These are phyloP conservation scores for Conticribra guillardii DNA, from an alignment of 108 stramenopile species.

Conservation along the genomic window DNA sequence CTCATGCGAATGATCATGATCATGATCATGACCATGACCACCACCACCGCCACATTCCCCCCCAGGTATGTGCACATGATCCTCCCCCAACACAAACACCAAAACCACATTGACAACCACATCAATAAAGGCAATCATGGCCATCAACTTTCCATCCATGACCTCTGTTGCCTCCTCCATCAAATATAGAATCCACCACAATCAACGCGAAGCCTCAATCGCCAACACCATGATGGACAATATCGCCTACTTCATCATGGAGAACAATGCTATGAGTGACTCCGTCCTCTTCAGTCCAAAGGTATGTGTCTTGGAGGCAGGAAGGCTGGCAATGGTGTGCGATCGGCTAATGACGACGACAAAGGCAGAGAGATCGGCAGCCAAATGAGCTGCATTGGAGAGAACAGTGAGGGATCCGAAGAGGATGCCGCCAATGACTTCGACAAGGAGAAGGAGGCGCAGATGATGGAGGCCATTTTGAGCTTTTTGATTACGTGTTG, in stretches of 20 bases:
- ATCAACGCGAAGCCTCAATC: slow-evolving; percentile 73
- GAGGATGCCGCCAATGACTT: slow-evolving; percentile 76
- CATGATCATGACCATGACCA: no score
- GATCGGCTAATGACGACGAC: slow-evolving; percentile 81
- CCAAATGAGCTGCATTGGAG: slow-evolving; percentile 89
- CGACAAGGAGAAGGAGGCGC: slow-evolving; percentile 70
- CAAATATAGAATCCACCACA: slow-evolving; percentile 41
- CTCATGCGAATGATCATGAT: slow-evolving; percentile 45
- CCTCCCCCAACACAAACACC: slow-evolving; percentile 80
- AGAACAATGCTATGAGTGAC: slow-evolving; percentile 88
- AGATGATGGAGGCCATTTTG: slow-evolving; percentile 66
- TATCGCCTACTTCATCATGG: slow-evolving; percentile 79
- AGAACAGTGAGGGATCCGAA: slow-evolving; percentile 81
- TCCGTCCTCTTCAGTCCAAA: slow-evolving; percentile 94
- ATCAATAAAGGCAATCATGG: slow-evolving; percentile 83
- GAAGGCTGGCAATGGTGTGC: slow-evolving; percentile 77
- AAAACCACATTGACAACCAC: slow-evolving; percentile 91
- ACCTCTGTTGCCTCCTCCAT: slow-evolving; percentile 47
- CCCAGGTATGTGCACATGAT: slow-evolving; percentile 83
- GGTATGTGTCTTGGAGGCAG: slow-evolving; percentile 80
- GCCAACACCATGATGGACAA: slow-evolving; percentile 77
- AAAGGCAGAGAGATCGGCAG: slow-evolving; percentile 80
- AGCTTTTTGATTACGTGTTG: slow-evolving; percentile 63
- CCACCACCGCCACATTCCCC: slow-evolving; percentile 32
- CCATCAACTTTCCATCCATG: slow-evolving; percentile 94